Base-by-base conservation (phyloP, 441 rosid species). In the Monsonia emarginata region DNA sequence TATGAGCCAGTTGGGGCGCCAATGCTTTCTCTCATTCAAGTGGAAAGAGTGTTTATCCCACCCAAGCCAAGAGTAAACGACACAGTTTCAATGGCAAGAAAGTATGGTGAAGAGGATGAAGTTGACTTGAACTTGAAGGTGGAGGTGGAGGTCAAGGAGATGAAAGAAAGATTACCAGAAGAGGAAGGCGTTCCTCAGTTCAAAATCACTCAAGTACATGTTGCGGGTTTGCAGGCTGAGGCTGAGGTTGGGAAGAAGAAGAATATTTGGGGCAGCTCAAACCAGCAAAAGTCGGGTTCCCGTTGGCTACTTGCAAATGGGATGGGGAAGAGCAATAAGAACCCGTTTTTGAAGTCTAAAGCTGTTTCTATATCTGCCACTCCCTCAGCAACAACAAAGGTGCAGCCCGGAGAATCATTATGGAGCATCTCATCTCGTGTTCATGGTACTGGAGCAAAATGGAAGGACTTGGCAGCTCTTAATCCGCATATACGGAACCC, bases 241-340 rank as follows among this genome's bases (percentile, higher is more conserved):
- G 79, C 84, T 3, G 91, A 88, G 76, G 79, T 84, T 3, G 79
- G 78, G 52, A 82, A 83, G 83, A 86, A 84, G 77, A 87, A 88
- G 72, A 75, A n/a, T n/a, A n/a, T 81, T 1, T 88, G 97, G 96
- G 96, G 91, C 57, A 80, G 69, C 48, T 62, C 82, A 57, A 67
- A 75, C 25, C 96, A 87, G 82, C 85, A 88, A 74, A 94, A 86
- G 75, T 85, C 98, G 6, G 96, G 95, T 69, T 88, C 93, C 27
- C 93, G 97, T 27, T 93, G 97, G 98, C 80, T 86, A 79, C 71
- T 90, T 8, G 96, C 98, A 13, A 90, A 83, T 61, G 98, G 98
- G 72, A 93, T 93, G 98, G 98, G 98, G 28, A 93, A 93, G 87
- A 80, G 60, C 72, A 84, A 78, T 57, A 87, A 77, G 72, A 82